Base-by-base conservation (phyloP, 371 early-diverging fungal species). In the Zancudomyces culisetae region DNA sequence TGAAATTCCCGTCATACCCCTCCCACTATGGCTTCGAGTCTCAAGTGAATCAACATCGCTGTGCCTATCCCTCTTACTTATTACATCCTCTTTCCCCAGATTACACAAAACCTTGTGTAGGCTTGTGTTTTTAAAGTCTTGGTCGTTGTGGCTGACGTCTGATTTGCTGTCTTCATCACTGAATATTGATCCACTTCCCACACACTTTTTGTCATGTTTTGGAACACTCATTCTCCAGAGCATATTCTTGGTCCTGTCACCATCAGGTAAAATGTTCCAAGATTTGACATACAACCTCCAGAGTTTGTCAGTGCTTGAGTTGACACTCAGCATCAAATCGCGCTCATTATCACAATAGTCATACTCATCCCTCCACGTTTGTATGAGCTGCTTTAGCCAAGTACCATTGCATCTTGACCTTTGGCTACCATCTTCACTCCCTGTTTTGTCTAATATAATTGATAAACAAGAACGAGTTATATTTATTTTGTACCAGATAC, bases 161-260 rank as follows among this genome's bases (percentile, higher is more conserved):
- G n/a, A n/a, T n/a, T n/a, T n/a, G n/a, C n/a, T n/a, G n/a, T n/a
- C n/a, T n/a, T n/a, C n/a, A n/a, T n/a, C 35, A 35, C 35, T 10
- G 6, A 15, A 10, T 35, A 35, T 35, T 35, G 15, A 15, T 35
- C 35, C 35, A 15, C 35, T 35, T 35, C 15, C 15, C 10, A 15
- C 35, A 10, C 35, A 15, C 35, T 15, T 35, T 24, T 43, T 43
- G 21, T 19, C 43, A n/a, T n/a, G n/a, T n/a, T n/a, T n/a, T n/a
- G n/a, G n/a, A n/a, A n/a, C 19, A 43, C 43, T 21, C 43, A 43
- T 43, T 23, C 50, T 49, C 50, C 50, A 49, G 10, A 49, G 50
- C n/a, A 49, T 8, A 35, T 49, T 49, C 35, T 28, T 35, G 20
- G 39, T 40, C 13, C 50, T 28, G 8, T 10, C 8, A 21, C 50